Conservation (phyloP, 768 basidiomycete genomes). For the Podaxis mareebaensis region DNA sequence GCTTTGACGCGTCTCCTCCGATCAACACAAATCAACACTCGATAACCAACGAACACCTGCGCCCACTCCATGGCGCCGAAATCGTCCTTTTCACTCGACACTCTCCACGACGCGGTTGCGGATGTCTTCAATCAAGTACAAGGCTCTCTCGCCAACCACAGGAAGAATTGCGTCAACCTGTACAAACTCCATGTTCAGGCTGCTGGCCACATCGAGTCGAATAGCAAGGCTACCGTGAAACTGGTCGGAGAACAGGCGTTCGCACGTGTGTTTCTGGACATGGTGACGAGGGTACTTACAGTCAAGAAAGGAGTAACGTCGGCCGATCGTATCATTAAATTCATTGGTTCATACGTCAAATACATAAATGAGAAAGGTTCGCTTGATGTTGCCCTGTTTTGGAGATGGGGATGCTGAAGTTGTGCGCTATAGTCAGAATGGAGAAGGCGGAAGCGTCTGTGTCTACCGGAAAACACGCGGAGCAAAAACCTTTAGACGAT, state of each 20-base stretch:
- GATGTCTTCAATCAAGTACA: conserved; percentile 79
- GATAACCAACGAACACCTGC: neutral
- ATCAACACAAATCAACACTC: conserved; percentile 7
- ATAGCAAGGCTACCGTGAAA: conserved; percentile 47
- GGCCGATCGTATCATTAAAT: conserved; percentile 85
- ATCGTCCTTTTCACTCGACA: conserved; percentile 27
- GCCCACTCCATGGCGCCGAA: conserved; percentile 15
- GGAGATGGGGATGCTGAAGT: neutral
- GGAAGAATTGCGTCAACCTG: conserved; percentile 88
- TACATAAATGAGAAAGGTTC: conserved; percentile 83
- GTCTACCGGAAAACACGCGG: conserved; percentile 17
- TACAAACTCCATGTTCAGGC: conserved; percentile 80
- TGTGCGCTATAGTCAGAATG: conserved; percentile 25
- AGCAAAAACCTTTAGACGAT: conserved; percentile 41
- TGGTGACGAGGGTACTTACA: conserved; percentile 69
- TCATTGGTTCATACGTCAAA: conserved; percentile 80
- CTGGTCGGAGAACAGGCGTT: conserved; percentile 80
- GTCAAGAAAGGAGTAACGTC: conserved; percentile 86
- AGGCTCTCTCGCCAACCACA: conserved; percentile 79
- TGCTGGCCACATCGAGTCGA: conserved; percentile 49
- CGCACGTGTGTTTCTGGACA: conserved; percentile 69
- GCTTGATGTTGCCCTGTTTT: conserved; percentile 21
- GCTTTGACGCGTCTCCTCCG: conserved; percentile 8
- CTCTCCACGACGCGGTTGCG: conserved; percentile 36
- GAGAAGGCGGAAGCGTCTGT: conserved; percentile 30